Evolutionary conservation across 768 basidiomycete species (phyloP).

Genomic region (Floccularia luteovirens): DNA sequence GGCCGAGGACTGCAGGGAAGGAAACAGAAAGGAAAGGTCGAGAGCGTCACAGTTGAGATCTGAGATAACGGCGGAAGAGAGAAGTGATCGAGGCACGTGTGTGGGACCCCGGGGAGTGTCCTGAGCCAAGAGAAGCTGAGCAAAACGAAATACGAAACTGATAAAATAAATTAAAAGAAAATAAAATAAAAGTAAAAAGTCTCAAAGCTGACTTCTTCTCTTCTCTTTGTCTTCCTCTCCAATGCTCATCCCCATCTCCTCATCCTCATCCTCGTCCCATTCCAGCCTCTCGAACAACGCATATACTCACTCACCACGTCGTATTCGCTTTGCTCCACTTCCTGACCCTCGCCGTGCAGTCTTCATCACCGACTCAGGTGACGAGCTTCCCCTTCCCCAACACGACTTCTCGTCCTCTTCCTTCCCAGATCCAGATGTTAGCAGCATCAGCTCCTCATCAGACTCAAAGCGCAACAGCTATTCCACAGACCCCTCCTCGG

Average conservation of each 20-base stretch:
- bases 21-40: too few relatives aligned
- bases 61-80: too few relatives aligned
- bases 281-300: background rate
- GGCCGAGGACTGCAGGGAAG: too few relatives aligned
- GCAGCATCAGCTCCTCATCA: slow-evolving; percentile 14
- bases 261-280: slow-evolving; percentile 8
- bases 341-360: slow-evolving; percentile 64
- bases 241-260: slow-evolving; percentile 6
- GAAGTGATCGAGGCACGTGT: too few relatives aligned
- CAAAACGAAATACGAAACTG: too few relatives aligned
- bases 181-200: too few relatives aligned
- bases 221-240: slow-evolving; percentile 4
- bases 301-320: slow-evolving; percentile 9
- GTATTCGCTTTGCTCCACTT: slow-evolving; percentile 80
- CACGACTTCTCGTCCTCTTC: slow-evolving; percentile 1
- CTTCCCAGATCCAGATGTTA: slow-evolving; percentile 7
- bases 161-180: too few relatives aligned
- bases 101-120: too few relatives aligned
- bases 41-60: too few relatives aligned
- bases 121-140: too few relatives aligned
- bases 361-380: slow-evolving; percentile 31
- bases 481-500: slow-evolving; percentile 15
- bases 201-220: too few relatives aligned
- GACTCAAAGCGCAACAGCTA: slow-evolving; percentile 17
- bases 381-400: slow-evolving; percentile 25